These are phyloP conservation scores for Scheffersomyces illinoinensis DNA, from an alignment of 1,139 yeast species.

Conservation along the genomic window DNA sequence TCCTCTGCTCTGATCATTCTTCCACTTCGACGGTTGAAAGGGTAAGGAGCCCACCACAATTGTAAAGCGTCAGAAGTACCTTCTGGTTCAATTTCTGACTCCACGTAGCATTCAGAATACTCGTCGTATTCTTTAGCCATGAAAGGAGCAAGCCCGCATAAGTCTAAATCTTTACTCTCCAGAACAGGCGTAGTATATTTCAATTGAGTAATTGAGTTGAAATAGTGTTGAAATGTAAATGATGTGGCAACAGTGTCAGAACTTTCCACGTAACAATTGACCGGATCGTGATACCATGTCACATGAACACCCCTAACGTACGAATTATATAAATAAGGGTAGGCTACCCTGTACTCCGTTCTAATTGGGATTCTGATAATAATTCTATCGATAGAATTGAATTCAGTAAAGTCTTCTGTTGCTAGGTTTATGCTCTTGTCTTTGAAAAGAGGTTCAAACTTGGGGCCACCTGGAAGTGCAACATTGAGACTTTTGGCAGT, in stretches of 20 bases:
- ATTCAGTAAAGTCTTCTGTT: conserved; percentile 81
- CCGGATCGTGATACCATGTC: conserved; percentile 64
- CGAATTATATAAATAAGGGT: conserved; percentile 82
- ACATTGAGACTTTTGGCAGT: conserved; percentile 89
- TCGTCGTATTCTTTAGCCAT: conserved; percentile 16
- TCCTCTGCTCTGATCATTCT: conserved; percentile 82
- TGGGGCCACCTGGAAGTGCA: conserved; percentile 94
- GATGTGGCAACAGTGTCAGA: conserved; percentile 54
- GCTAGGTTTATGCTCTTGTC: conserved; percentile 57
- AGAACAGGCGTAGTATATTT: conserved; percentile 13
- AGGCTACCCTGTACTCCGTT: conserved; percentile 85
- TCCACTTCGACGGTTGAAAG: conserved; percentile 78
- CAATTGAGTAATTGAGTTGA: conserved; percentile 57
- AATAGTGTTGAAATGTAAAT: conserved; percentile 53
- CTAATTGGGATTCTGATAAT: conserved; percentile 75
- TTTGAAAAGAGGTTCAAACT: conserved; percentile 84
- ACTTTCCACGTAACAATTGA: conserved; percentile 45
- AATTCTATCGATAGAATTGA: conserved; percentile 83
- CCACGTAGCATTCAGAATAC: conserved; percentile 30
- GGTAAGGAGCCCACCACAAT: conserved; percentile 79
- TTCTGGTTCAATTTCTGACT: conserved; percentile 28
- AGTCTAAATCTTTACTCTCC: conserved; percentile 12
- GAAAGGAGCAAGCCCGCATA: conserved; percentile 13
- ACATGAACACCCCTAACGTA: conserved; percentile 65
- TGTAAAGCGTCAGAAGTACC: conserved; percentile 61